phyloP scores from a whole-genome alignment of 2,329 filamentous ascomycete species.

The Cercospora sojina region DNA sequence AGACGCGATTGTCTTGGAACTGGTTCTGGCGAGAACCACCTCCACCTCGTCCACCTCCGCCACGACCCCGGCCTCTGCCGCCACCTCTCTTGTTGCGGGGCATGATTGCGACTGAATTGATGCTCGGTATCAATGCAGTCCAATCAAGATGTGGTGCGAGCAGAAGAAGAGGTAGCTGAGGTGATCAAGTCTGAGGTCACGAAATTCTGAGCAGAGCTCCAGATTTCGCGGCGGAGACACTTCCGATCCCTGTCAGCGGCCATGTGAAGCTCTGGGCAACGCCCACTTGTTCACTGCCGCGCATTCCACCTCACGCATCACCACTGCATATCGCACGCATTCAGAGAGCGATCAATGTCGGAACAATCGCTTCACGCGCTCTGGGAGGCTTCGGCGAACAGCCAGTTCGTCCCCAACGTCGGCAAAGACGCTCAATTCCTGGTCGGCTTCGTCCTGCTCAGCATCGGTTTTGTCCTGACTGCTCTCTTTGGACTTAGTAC shows the following conservation, averaged over 20 bases:
- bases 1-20: constrained; percentile 37
- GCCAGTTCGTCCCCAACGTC: constrained; percentile 77
- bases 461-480: constrained; percentile 67
- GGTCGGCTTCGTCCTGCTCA: constrained; percentile 72
- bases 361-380: constrained; percentile 75
- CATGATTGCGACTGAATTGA: constrained; percentile 19
- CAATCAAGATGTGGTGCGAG: background rate
- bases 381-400: constrained; percentile 89
- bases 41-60: constrained; percentile 27
- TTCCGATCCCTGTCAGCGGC: constrained; percentile 7
- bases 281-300: constrained; percentile 8
- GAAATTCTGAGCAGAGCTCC: constrained; percentile 8
- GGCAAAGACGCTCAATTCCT: constrained; percentile 81
- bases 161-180: background rate
- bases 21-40: constrained; percentile 30
- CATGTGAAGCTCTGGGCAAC: constrained; percentile 8
- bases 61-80: constrained; percentile 27
- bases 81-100: constrained; percentile 26
- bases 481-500: constrained; percentile 84
- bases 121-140: constrained; percentile 4
- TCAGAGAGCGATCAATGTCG: constrained; percentile 56
- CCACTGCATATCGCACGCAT: background rate
- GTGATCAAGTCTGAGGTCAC: constrained; percentile 3
- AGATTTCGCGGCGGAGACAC: constrained; percentile 8
- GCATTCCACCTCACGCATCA: background rate